Evolutionary conservation across 1,139 yeast genomes (phyloP).

Genomic region (Diutina pseudorugosa): DNA sequence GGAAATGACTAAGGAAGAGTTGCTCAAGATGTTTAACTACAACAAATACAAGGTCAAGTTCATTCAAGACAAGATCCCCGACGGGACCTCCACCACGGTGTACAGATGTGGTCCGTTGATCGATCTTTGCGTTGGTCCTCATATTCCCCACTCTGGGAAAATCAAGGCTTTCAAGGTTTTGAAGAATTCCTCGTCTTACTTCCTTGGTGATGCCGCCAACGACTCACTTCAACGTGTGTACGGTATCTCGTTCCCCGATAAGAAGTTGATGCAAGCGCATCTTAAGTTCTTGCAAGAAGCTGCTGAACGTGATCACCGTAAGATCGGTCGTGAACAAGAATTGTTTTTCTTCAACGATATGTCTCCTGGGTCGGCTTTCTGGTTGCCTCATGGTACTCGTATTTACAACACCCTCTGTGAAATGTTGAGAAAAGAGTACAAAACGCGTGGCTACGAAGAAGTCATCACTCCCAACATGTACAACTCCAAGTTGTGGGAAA

Average conservation of each 20-base stretch:
- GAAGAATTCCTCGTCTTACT: constrained; percentile 94
- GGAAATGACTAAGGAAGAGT: constrained; percentile 82
- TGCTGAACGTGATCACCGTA: constrained; percentile 93
- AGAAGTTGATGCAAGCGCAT: constrained; percentile 92
- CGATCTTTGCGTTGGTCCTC: constrained; percentile 97
- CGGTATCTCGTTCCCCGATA: constrained; percentile 98
- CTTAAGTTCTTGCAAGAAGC: constrained; percentile 94
- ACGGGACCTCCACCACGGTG: constrained; percentile 91
- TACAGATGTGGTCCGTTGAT: constrained; percentile 97
- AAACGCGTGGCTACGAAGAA: constrained; percentile 89
- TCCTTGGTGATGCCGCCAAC: constrained; percentile 84
- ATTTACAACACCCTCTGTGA: constrained; percentile 79
- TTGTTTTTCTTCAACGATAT: constrained; percentile 88
- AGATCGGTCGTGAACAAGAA: constrained; percentile 93
- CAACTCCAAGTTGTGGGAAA: constrained; percentile 92
- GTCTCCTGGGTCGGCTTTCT: constrained; percentile 96
- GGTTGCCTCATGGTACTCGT: constrained; percentile 98
- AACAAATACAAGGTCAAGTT: constrained; percentile 91
- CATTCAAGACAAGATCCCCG: constrained; percentile 83
- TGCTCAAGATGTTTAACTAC: constrained; percentile 87
- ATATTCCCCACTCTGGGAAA: constrained; percentile 94
- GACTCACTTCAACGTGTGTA: constrained; percentile 96
- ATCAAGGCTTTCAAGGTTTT: constrained; percentile 89
- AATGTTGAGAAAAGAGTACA: constrained; percentile 69
- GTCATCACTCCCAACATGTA: constrained; percentile 97